phyloP scores from a whole-genome alignment of 805 yeast genomes.

The Schwanniomyces vanrijiae region DNA sequence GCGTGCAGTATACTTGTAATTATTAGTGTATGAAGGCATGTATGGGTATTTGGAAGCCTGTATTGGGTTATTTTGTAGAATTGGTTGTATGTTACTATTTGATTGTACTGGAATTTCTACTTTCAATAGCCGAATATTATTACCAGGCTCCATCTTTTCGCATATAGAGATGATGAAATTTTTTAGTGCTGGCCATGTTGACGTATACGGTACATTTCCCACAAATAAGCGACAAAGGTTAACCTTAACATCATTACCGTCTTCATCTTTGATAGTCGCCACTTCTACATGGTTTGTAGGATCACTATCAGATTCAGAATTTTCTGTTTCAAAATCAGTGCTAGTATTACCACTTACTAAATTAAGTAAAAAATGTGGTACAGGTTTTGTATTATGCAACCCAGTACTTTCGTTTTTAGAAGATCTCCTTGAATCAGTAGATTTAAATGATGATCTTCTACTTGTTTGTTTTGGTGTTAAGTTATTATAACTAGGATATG shows the following conservation, averaged over 20 bases:
- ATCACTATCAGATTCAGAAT: slow-evolving; percentile 4
- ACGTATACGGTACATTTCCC: slow-evolving; percentile 55
- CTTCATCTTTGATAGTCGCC: slow-evolving; percentile 19
- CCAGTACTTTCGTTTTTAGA: slow-evolving; percentile 9
- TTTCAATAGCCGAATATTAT: slow-evolving; percentile 25
- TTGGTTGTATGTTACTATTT: not conserved
- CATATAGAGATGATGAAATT: slow-evolving; percentile 24
- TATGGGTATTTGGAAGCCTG: slow-evolving; percentile 7
- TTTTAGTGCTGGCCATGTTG: slow-evolving; percentile 37
- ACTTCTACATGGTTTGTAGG: slow-evolving; percentile 5
- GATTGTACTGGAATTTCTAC: slow-evolving; percentile 44
- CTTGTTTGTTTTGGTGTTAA: slow-evolving; percentile 7
- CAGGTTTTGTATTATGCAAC: slow-evolving; percentile 10
- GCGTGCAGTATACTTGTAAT: not conserved
- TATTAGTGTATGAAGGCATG: not conserved
- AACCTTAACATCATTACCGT: slow-evolving; percentile 31
- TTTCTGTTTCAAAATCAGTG: slow-evolving; percentile 1
- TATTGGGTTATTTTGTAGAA: not conserved
- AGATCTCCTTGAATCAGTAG: slow-evolving; percentile 11
- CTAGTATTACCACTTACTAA: slow-evolving; percentile 12
- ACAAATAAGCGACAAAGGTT: slow-evolving; percentile 48
- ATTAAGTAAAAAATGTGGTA: slow-evolving; percentile 28
- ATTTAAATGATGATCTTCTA: slow-evolving; percentile 13
- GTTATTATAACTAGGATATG: slow-evolving; percentile 3
- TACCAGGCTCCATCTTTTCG: slow-evolving; percentile 26